A percentile compares a stretch with the other conserved stretches of the same genome.
Evolutionary conservation across 176 grass and related monocot species (phyloP).

Genomic region (Oryza nivara): DNA sequence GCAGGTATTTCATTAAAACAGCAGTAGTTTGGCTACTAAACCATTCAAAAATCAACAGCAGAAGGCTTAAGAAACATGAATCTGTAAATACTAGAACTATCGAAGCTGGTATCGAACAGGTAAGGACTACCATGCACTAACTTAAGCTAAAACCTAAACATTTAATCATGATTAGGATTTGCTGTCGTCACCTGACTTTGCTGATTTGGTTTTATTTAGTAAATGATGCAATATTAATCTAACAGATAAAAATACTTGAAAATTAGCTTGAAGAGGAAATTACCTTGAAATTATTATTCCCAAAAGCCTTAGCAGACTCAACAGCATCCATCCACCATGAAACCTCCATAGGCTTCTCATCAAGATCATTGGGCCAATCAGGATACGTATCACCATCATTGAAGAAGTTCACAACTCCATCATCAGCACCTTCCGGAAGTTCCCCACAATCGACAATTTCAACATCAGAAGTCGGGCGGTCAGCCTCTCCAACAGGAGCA

Average conservation of each 20-base stretch:
- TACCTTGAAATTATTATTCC: conserved; percentile 97
- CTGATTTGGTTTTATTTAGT: background rate
- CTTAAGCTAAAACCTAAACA: conserved; percentile 1
- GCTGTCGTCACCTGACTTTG: background rate
- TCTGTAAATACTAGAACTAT: background rate
- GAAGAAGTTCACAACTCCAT: conserved; percentile 91
- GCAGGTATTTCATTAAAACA: background rate
- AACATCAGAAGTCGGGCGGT: conserved; percentile 65
- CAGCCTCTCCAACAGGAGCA: conserved; percentile 63
- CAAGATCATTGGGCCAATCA: conserved; percentile 96
- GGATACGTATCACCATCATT: conserved; percentile 86
- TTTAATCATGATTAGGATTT: background rate
- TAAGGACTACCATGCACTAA: background rate
- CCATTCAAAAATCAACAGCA: background rate
- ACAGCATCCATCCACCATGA: conserved; percentile 95
- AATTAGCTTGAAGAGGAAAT: background rate
- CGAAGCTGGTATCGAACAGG: background rate
- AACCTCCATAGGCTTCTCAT: conserved; percentile 83
- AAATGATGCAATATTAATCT: background rate
- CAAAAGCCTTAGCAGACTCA: conserved; percentile 84
- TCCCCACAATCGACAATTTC: conserved; percentile 86
- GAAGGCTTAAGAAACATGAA: background rate
- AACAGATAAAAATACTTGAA: background rate
- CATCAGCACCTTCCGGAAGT: conserved; percentile 75
- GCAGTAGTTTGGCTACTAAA: background rate